phyloP scores from a whole-genome alignment of 495 filamentous ascomycete species.

The Hamigera avellanea region DNA sequence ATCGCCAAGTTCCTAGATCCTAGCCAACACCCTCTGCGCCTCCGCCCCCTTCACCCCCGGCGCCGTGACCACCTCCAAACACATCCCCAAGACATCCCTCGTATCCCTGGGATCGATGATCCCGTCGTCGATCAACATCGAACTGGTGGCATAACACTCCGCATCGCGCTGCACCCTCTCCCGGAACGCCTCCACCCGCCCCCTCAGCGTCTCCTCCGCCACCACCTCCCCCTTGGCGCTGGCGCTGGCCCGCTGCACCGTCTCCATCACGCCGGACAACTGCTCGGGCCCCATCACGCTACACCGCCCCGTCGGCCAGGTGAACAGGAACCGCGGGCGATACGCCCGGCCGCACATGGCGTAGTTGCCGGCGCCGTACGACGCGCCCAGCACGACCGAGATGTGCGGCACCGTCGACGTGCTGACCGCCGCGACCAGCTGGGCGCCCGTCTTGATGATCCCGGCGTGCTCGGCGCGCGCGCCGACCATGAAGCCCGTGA shows the following conservation, averaged over 20 bases:
- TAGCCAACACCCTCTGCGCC: too few relatives aligned
- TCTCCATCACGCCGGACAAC: conserved; percentile 21
- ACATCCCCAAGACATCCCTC: conserved; percentile 20
- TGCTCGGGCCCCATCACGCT: conserved; percentile 24
- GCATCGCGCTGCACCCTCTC: conserved; percentile 12
- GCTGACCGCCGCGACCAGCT: conserved; percentile 20
- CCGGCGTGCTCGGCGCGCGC: conserved; percentile 20
- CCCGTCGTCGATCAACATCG: conserved; percentile 21
- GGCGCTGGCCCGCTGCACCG: conserved; percentile 13
- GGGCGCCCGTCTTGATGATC: conserved; percentile 21
- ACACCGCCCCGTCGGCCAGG: conserved; percentile 22
- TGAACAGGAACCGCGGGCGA: conserved; percentile 18
- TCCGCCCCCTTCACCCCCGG: conserved; percentile 11
- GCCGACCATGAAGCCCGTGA: conserved; percentile 26
- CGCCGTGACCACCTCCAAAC: conserved; percentile 17
- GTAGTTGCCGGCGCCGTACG: conserved; percentile 24
- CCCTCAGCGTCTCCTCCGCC: conserved; percentile 10
- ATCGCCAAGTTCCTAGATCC: too few relatives aligned
- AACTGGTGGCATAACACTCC: conserved; percentile 17
- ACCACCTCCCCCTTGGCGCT: conserved; percentile 10
- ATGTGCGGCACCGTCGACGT: conserved; percentile 21
- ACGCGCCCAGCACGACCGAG: conserved; percentile 20
- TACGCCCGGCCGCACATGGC: conserved; percentile 24
- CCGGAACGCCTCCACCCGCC: conserved; percentile 9
- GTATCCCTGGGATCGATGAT: conserved; percentile 25